Evolutionary conservation across 1,139 yeast species (phyloP).

Genomic region (Diutina rugosa): DNA sequence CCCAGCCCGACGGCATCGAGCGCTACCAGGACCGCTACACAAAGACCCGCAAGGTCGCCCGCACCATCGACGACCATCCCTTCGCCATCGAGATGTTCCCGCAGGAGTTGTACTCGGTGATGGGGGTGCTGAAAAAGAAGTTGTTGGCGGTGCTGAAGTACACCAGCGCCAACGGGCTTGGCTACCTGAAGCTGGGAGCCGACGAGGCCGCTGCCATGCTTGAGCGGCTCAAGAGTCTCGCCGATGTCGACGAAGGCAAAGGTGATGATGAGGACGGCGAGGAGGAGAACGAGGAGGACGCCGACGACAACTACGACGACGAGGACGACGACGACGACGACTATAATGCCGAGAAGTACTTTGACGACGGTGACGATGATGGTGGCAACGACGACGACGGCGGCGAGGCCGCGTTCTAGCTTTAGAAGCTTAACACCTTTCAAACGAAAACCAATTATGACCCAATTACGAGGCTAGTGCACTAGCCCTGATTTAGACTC

Average conservation of each 20-base stretch:
- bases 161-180: slow-evolving; percentile 34
- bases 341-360: slow-evolving; percentile 37
- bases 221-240: slow-evolving; percentile 50
- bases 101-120: slow-evolving; percentile 58
- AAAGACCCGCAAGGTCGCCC: slow-evolving; percentile 61
- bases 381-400: slow-evolving; percentile 57
- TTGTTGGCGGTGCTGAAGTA: slow-evolving; percentile 34
- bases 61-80: slow-evolving; percentile 76
- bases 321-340: slow-evolving; percentile 63
- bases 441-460: no score
- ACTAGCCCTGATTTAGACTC: no score
- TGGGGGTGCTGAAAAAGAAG: slow-evolving; percentile 52
- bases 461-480: no score
- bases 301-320: slow-evolving; percentile 41
- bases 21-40: slow-evolving; percentile 66
- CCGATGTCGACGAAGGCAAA: slow-evolving; percentile 39
- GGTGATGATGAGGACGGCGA: slow-evolving; percentile 23
- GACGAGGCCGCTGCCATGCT: slow-evolving; percentile 25
- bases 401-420: slow-evolving; percentile 70
- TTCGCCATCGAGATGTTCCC: slow-evolving; percentile 66
- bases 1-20: slow-evolving; percentile 42
- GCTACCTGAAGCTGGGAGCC: slow-evolving; percentile 14
- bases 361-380: slow-evolving; percentile 70
- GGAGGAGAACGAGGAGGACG: slow-evolving; percentile 29
- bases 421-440: no score